Evolutionary conservation across 1,139 yeast genomes (phyloP).

Genomic region (Diutina neorugosa): DNA sequence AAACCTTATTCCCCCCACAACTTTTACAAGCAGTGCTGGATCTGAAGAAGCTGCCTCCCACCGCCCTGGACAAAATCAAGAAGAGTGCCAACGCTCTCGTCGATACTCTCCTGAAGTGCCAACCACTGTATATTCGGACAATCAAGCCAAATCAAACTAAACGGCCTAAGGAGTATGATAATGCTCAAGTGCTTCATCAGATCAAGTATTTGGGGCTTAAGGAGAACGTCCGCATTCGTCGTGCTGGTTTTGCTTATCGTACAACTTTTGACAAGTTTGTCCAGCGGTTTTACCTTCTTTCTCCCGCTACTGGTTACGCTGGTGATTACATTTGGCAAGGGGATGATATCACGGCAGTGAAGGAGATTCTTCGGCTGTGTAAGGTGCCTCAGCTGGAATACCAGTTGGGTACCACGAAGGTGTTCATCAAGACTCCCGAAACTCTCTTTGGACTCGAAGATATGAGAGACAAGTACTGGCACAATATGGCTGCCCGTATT

Average conservation of each 20-base stretch:
- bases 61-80: conserved; percentile 95
- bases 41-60: conserved; percentile 79
- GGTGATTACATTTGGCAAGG: conserved; percentile 97
- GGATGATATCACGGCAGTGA: conserved; percentile 70
- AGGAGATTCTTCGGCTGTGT: conserved; percentile 67
- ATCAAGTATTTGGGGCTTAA: conserved; percentile 91
- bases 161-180: conserved; percentile 83
- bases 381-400: conserved; percentile 72
- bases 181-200: conserved; percentile 86
- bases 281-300: conserved; percentile 84
- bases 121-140: conserved; percentile 94
- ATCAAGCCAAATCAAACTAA: conserved; percentile 94
- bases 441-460: conserved; percentile 92
- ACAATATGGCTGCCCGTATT: conserved; percentile 93
- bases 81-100: conserved; percentile 84
- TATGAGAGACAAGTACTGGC: conserved; percentile 97
- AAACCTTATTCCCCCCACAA: conserved; percentile 62
- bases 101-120: conserved; percentile 77
- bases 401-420: conserved; percentile 91
- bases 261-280: conserved; percentile 95
- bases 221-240: conserved; percentile 92
- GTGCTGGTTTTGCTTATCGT: conserved; percentile 98
- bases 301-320: conserved; percentile 89
- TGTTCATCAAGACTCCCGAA: conserved; percentile 94
- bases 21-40: conserved; percentile 48